Conservation (phyloP, 1,139 yeast genomes). For the Magnusiomyces sp. region DNA sequence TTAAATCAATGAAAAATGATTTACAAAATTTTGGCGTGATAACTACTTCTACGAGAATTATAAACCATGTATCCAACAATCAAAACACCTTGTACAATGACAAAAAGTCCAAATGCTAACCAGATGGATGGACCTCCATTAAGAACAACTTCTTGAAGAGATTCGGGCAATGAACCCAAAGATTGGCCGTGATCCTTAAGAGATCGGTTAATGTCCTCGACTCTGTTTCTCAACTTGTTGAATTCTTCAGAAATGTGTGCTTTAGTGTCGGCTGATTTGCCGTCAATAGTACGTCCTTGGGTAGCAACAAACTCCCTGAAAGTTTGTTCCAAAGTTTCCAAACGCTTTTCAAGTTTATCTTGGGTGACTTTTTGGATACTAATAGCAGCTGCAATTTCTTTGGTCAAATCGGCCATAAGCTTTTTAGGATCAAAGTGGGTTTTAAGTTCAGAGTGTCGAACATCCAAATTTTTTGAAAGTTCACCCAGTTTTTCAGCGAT, state of each 20-base stretch:
- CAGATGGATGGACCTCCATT: constrained; percentile 27
- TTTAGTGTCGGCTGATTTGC: constrained; percentile 1
- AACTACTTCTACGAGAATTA: constrained; percentile 22
- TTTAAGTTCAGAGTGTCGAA: no score
- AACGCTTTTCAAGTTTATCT: constrained; percentile 3
- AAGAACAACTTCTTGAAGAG: constrained; percentile 23
- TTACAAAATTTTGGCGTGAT: constrained; percentile 27
- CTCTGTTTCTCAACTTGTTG: constrained; percentile 18
- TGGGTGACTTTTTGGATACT: background rate
- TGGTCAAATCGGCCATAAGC: background rate
- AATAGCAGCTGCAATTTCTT: background rate
- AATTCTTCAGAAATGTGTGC: constrained; percentile 17
- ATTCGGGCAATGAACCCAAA: constrained; percentile 25
- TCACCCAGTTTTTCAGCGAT: constrained; percentile 16
- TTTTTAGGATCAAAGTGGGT: no score
- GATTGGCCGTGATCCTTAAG: constrained; percentile 24
- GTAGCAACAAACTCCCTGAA: no score
- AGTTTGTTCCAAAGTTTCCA: no score
- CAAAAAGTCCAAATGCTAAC: constrained; percentile 22
- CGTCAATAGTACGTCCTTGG: no score
- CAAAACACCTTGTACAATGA: constrained; percentile 25
- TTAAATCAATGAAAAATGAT: no score
- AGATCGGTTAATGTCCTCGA: constrained; percentile 20
- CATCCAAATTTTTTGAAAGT: background rate
- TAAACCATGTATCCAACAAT: constrained; percentile 25